A percentile compares a stretch with the other conserved stretches of the same genome.
These are phyloP conservation scores for Camelina hispida DNA, from an alignment of 345 rosid species.

Conservation along the genomic window DNA sequence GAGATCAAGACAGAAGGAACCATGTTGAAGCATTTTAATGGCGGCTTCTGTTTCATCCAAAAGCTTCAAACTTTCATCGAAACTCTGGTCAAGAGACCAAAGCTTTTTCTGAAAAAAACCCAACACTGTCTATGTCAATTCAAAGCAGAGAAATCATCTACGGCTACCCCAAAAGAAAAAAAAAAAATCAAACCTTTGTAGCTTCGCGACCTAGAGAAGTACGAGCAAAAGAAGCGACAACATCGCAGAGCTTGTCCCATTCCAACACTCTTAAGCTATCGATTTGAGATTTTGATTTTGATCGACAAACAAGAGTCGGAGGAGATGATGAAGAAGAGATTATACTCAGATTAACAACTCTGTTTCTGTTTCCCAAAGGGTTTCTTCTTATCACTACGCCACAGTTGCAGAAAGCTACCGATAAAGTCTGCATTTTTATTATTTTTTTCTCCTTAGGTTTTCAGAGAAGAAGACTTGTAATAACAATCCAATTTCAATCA, in stretches of 20 bases:
- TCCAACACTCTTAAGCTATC: slow-evolving; percentile 74
- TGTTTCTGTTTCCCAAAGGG: slow-evolving; percentile 26
- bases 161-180: background rate
- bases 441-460: background rate
- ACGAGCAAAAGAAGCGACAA: slow-evolving; percentile 77
- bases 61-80: slow-evolving; percentile 71
- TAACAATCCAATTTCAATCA: background rate
- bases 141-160: slow-evolving; percentile 5
- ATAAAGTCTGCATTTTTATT: slow-evolving; percentile 33
- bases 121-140: slow-evolving; percentile 15
- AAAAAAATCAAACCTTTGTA: slow-evolving; percentile 50
- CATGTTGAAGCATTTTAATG: slow-evolving; percentile 70
- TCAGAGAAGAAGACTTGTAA: slow-evolving; percentile 5
- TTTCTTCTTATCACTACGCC: slow-evolving; percentile 37
- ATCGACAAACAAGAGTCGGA: slow-evolving; percentile 31
- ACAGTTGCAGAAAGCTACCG: slow-evolving; percentile 35
- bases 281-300: slow-evolving; percentile 46
- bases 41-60: slow-evolving; percentile 85
- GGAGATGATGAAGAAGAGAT: slow-evolving; percentile 27
- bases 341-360: slow-evolving; percentile 14
- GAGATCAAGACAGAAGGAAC: slow-evolving; percentile 69
- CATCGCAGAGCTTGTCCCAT: slow-evolving; percentile 91
- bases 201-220: slow-evolving; percentile 81
- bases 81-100: slow-evolving; percentile 64
- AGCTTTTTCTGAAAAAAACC: slow-evolving; percentile 52